These are phyloP conservation scores for Ganoderma lucidum DNA, from an alignment of 1,284 basidiomycete species.

Conservation along the genomic window DNA sequence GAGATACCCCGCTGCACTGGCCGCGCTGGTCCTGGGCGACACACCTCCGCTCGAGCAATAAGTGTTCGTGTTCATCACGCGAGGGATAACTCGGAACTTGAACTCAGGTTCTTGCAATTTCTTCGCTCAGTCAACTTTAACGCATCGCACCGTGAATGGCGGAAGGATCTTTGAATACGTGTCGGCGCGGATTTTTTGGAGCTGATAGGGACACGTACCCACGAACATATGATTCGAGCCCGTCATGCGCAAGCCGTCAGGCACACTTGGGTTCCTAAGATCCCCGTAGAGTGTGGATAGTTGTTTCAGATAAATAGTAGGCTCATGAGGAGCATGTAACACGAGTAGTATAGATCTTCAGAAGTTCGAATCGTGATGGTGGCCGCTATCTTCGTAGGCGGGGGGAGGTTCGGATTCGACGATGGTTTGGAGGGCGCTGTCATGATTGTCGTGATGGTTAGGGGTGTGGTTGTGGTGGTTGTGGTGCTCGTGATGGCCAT, in stretches of 20 bases:
- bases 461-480: neutral
- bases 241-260: too few relatives aligned
- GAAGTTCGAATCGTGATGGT: neutral
- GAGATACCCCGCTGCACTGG: slow-evolving; percentile 24
- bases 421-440: neutral
- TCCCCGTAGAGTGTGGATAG: too few relatives aligned
- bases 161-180: too few relatives aligned
- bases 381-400: neutral
- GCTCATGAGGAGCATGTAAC: neutral
- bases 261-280: too few relatives aligned
- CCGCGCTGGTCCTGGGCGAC: slow-evolving; percentile 22
- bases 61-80: neutral
- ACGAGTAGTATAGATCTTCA: neutral
- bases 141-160: too few relatives aligned
- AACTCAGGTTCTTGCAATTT: too few relatives aligned
- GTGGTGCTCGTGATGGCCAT: neutral
- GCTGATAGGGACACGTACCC: too few relatives aligned
- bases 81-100: too few relatives aligned
- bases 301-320: neutral
- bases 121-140: too few relatives aligned
- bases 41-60: slow-evolving; percentile 27
- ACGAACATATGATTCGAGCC: too few relatives aligned
- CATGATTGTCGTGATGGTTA: neutral
- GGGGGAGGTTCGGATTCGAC: neutral
- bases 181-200: too few relatives aligned